A percentile compares a stretch with the other conserved stretches of the same genome.
phyloP scores from a whole-genome alignment of 2,329 filamentous ascomycete genomes.

The Trichoderma lentiforme region DNA sequence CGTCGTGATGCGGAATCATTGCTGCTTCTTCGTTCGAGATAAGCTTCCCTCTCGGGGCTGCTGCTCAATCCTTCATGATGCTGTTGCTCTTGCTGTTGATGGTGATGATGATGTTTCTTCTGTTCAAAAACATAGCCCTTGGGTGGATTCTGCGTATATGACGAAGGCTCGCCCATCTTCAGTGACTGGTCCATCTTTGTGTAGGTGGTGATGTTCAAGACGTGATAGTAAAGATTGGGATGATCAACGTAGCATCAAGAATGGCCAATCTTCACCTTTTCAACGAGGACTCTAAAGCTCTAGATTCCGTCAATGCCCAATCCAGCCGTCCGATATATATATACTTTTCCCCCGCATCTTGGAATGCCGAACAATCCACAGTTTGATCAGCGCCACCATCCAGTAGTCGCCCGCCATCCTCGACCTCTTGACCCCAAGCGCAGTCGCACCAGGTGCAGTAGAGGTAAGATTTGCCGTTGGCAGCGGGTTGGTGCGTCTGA shows the following conservation, averaged over 20 bases:
- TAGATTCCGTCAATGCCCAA: not conserved
- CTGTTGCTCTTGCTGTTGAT: not conserved
- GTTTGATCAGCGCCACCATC: not conserved
- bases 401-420: not conserved
- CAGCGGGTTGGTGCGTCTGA: not conserved
- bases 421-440: not conserved
- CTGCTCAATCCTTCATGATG: not conserved
- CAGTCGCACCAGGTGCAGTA: not conserved
- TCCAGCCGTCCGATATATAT: not conserved
- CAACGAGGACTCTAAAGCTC: not conserved
- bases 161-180: not conserved
- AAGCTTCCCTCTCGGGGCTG: slow-evolving; percentile 4
- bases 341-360: not conserved
- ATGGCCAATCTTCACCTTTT: not conserved
- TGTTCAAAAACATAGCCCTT: not conserved
- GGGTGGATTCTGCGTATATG: not conserved
- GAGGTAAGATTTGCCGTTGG: not conserved
- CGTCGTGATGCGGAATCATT: slow-evolving; percentile 1
- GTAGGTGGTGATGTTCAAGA: not conserved
- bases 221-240: not conserved
- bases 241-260: not conserved
- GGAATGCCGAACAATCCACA: slow-evolving; percentile 8
- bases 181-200: not conserved
- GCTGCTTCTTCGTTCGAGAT: not conserved
- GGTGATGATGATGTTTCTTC: not conserved